phyloP scores from a whole-genome alignment of 257 asterid genomes.

The Solanum pimpinellifolium region DNA sequence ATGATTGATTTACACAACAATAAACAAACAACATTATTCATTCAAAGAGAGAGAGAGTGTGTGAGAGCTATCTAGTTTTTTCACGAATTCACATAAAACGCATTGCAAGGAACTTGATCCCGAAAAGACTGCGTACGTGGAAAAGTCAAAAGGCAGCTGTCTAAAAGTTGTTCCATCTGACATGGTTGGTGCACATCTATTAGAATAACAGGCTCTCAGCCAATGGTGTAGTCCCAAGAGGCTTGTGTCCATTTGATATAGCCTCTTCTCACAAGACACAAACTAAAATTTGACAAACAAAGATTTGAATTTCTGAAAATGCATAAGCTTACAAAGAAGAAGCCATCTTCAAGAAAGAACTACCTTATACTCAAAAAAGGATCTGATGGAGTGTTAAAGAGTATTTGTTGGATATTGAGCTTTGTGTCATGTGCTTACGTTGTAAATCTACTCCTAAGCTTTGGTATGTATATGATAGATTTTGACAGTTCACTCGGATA shows the following conservation, averaged over 20 bases:
- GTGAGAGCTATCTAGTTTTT: not conserved
- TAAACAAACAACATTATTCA: no score
- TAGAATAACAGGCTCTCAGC: not conserved
- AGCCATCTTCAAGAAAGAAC: not conserved
- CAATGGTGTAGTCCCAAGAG: not conserved
- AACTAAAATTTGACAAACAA: not conserved
- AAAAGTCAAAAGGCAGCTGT: not conserved
- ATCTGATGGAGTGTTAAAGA: not conserved
- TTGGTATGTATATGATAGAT: not conserved
- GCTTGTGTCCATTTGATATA: not conserved
- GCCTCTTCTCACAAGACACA: not conserved
- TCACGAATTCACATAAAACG: not conserved
- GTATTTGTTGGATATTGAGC: not conserved
- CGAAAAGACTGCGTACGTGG: not conserved
- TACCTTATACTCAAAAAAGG: not conserved
- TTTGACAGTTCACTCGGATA: not conserved
- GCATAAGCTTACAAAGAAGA: not conserved
- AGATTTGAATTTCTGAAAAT: not conserved
- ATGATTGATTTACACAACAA: not conserved
- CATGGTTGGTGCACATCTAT: not conserved
- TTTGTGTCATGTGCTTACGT: not conserved
- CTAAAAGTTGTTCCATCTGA: not conserved
- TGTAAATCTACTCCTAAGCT: not conserved
- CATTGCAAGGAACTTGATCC: not conserved
- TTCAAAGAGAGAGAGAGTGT: not conserved